phyloP scores from a whole-genome alignment of 2,329 filamentous ascomycete genomes.

The Neonectria magnoliae region DNA sequence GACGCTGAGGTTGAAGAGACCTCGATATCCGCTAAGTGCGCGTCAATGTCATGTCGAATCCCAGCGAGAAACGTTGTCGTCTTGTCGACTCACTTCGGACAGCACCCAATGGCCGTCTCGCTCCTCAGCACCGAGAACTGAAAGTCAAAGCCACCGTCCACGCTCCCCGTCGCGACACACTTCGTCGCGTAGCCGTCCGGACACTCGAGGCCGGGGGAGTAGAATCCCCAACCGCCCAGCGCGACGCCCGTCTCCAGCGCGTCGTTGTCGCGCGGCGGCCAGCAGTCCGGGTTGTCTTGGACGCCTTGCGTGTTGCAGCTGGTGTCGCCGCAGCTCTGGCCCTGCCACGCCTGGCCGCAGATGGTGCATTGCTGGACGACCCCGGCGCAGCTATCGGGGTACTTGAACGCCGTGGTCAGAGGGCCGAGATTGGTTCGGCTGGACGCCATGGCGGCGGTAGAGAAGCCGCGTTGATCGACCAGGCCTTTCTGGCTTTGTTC shows the following conservation, averaged over 20 bases:
- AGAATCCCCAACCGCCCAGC: constrained; percentile 48
- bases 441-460: constrained; percentile 6
- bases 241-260: constrained; percentile 25
- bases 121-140: constrained; percentile 40
- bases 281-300: constrained; percentile 44
- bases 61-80: no score
- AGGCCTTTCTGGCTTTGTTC: no score
- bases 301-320: constrained; percentile 20
- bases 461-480: no score
- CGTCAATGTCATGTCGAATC: not conserved
- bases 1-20: not conserved
- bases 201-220: constrained; percentile 48
- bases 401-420: constrained; percentile 38
- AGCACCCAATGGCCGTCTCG: constrained; percentile 48
- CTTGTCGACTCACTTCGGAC: constrained; percentile 40
- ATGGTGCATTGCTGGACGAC: constrained; percentile 32
- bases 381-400: constrained; percentile 32
- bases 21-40: constrained; percentile 15
- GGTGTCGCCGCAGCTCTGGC: constrained; percentile 35
- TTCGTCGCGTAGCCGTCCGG: constrained; percentile 46
- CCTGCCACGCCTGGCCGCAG: constrained; percentile 40
- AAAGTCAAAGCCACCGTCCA: constrained; percentile 37
- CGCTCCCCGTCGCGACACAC: constrained; percentile 44
- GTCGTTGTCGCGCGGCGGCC: constrained; percentile 38
- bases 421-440: constrained; percentile 36